These are phyloP conservation scores for Phaeotremella skinneri DNA, from an alignment of 768 basidiomycete species.

Conservation along the genomic window DNA sequence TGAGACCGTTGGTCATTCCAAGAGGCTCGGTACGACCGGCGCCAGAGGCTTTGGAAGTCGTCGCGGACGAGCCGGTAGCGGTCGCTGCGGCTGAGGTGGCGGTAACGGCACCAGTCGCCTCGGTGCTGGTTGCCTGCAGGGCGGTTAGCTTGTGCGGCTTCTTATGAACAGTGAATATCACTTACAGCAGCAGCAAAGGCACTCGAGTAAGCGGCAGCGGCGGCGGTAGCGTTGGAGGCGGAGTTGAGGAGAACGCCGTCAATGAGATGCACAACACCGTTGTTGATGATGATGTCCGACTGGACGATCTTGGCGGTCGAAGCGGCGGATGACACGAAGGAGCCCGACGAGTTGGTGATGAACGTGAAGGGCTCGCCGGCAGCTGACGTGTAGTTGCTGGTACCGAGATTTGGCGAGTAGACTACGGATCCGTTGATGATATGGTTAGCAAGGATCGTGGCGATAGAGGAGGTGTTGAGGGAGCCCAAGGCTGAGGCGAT, in stretches of 20 bases:
- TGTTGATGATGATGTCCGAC: constrained; percentile 62
- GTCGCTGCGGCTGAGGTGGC: constrained; percentile 30
- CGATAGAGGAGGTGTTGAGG: constrained; percentile 57
- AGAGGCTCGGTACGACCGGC: constrained; percentile 17
- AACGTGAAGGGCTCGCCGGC: constrained; percentile 61
- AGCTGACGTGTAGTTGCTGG: constrained; percentile 58
- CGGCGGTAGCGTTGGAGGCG: constrained; percentile 46
- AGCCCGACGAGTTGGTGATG: constrained; percentile 60
- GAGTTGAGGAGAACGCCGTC: constrained; percentile 52
- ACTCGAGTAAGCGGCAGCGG: constrained; percentile 43
- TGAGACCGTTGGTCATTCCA: constrained; percentile 14
- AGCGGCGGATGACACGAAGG: constrained; percentile 58
- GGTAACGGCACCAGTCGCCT: constrained; percentile 33
- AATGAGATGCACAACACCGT: constrained; percentile 66
- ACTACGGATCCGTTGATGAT: constrained; percentile 69
- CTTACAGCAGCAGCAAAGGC: constrained; percentile 27
- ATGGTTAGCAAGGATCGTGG: constrained; percentile 61
- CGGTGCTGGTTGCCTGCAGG: constrained; percentile 36
- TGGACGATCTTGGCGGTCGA: constrained; percentile 60
- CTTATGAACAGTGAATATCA: constrained; percentile 17
- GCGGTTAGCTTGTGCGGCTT: constrained; percentile 22
- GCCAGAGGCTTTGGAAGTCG: constrained; percentile 21
- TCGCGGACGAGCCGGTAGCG: constrained; percentile 16
- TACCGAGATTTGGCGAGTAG: constrained; percentile 60
- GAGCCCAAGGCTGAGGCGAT: constrained; percentile 50